phyloP scores from a whole-genome alignment of 805 yeast genomes.

The Torulaspora indica region DNA sequence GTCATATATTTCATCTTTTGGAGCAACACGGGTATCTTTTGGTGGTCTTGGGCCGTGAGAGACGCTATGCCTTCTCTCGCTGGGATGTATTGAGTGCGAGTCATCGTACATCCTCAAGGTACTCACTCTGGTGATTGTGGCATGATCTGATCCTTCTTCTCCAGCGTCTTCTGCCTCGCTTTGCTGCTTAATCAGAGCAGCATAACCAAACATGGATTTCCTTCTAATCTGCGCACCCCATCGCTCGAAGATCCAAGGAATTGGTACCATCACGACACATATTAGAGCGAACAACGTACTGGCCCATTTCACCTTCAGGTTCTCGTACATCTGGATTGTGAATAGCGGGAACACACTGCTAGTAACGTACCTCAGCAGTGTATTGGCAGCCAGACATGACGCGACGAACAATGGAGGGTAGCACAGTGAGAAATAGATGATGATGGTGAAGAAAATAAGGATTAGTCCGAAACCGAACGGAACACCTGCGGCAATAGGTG shows the following conservation, averaged over 20 bases:
- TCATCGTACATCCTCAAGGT: constrained; percentile 11
- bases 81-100: constrained; percentile 4
- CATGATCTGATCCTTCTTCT: constrained; percentile 34
- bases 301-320: constrained; percentile 76
- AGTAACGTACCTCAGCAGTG: constrained; percentile 64
- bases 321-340: constrained; percentile 76
- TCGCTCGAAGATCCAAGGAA: constrained; percentile 62
- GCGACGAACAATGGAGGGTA: constrained; percentile 77
- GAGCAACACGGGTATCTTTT: constrained; percentile 5
- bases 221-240: constrained; percentile 57
- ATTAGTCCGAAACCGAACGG: constrained; percentile 74
- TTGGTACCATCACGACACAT: constrained; percentile 65
- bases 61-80: neutral
- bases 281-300: constrained; percentile 59
- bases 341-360: constrained; percentile 83
- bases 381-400: constrained; percentile 87
- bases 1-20: constrained; percentile 7
- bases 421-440: constrained; percentile 63
- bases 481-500: constrained; percentile 69
- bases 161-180: constrained; percentile 31
- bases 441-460: constrained; percentile 62
- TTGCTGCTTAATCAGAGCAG: constrained; percentile 44
- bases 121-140: constrained; percentile 10
- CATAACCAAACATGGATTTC: constrained; percentile 55
- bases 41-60: neutral